Conservation (phyloP, 768 basidiomycete species). For the Nidularia pulvinata region DNA sequence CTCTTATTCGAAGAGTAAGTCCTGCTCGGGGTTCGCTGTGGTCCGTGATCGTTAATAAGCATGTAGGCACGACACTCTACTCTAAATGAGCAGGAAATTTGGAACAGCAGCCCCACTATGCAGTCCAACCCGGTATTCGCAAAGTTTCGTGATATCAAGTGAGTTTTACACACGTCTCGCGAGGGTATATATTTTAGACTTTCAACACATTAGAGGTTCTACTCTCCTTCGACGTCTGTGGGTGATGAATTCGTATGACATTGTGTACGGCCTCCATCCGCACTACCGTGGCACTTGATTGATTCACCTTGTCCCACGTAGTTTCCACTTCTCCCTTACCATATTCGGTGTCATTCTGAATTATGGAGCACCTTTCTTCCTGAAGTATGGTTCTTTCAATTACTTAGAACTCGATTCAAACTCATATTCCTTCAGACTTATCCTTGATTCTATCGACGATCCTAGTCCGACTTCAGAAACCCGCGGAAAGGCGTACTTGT, state of each 20-base stretch:
- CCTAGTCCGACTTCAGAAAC: slow-evolving; percentile 44
- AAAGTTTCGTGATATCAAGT: not conserved
- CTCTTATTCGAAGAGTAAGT: slow-evolving; percentile 51
- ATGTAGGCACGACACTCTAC: slow-evolving; percentile 46
- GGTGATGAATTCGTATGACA: slow-evolving; percentile 21
- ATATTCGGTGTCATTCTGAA: slow-evolving; percentile 71
- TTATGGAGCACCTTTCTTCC: slow-evolving; percentile 83
- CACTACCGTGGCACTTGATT: not conserved
- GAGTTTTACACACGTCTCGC: no score
- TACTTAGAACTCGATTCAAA: not conserved
- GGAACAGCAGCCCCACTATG: slow-evolving; percentile 7
- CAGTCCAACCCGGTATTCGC: not conserved
- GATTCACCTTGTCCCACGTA: slow-evolving; percentile 13
- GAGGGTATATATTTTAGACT: no score
- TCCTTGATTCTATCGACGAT: slow-evolving; percentile 56
- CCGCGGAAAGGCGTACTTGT: slow-evolving; percentile 69
- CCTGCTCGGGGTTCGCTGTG: not conserved
- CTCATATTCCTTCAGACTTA: slow-evolving; percentile 29
- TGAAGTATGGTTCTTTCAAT: slow-evolving; percentile 51
- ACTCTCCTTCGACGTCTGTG: not conserved
- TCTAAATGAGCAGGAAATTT: slow-evolving; percentile 56
- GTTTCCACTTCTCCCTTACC: slow-evolving; percentile 68
- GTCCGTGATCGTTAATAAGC: not conserved
- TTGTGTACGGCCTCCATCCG: slow-evolving; percentile 27
- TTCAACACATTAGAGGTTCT: not conserved